These are phyloP conservation scores for Fraxinus sp. DNA, from an alignment of 305 asterid genomes.

Conservation along the genomic window DNA sequence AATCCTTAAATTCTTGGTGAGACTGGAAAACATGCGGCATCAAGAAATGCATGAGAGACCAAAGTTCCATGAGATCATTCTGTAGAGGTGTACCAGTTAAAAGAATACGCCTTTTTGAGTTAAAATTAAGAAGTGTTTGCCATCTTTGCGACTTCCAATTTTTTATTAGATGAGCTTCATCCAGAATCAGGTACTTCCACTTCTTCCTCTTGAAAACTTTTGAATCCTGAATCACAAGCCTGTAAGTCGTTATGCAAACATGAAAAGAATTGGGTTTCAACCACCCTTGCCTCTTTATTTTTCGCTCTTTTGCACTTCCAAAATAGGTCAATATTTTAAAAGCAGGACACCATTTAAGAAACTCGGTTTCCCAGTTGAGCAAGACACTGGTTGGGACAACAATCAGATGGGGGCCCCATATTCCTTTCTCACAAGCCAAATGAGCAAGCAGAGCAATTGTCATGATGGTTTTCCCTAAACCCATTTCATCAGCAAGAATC, in stretches of 20 bases:
- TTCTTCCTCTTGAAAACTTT: constrained; percentile 98
- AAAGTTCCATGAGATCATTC: constrained; percentile 98
- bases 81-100: constrained; percentile 97
- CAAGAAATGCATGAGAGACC: constrained; percentile 99
- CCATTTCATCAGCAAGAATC: constrained; percentile 99
- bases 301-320: constrained; percentile 99
- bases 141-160: constrained; percentile 99
- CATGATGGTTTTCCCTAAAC: constrained; percentile 99
- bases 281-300: constrained; percentile 96
- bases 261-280: constrained; percentile 92
- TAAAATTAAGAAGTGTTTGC: constrained; percentile 97
- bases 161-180: constrained; percentile 96
- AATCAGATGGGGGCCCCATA: constrained; percentile 99
- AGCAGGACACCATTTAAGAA: constrained; percentile 99
- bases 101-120: constrained; percentile 97
- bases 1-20: constrained; percentile 99
- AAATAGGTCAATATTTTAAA: constrained; percentile 97
- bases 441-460: constrained; percentile 98
- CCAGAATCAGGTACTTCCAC: constrained; percentile 97
- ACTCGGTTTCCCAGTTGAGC: constrained; percentile 99
- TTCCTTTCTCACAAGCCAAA: constrained; percentile 92
- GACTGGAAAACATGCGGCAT: constrained; percentile 99
- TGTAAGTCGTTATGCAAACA: constrained; percentile 94
- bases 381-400: constrained; percentile 99
- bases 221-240: constrained; percentile 96